Evolutionary conservation across 23 red algal species (phyloP).

Genomic region (Agarophyton chilense): DNA sequence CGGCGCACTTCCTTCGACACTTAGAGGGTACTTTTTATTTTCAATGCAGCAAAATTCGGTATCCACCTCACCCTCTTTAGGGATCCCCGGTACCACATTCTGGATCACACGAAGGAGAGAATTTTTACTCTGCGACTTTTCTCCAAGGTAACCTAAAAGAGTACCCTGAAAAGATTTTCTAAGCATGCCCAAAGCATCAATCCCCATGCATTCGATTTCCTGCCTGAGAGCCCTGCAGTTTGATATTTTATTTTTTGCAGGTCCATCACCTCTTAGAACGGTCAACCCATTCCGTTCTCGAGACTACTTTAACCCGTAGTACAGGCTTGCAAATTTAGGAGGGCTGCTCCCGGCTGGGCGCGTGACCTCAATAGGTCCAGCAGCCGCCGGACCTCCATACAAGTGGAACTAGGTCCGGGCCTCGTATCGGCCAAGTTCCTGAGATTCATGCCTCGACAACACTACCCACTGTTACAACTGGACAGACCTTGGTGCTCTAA

Average conservation of each 20-base stretch:
- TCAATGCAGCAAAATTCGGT: background rate
- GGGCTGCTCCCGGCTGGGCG: too few relatives aligned
- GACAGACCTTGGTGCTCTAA: too few relatives aligned
- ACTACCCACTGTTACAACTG: too few relatives aligned
- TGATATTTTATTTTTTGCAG: background rate
- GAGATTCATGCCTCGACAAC: too few relatives aligned
- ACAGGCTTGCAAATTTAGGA: slow-evolving; percentile 2
- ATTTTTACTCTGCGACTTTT: background rate
- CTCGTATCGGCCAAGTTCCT: background rate
- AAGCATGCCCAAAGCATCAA: background rate
- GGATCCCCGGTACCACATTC: background rate
- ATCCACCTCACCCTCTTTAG: background rate
- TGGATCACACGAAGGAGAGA: background rate
- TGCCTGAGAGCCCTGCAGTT: background rate
- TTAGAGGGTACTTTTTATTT: background rate
- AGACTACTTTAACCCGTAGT: background rate
- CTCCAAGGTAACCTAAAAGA: background rate
- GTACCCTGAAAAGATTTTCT: background rate
- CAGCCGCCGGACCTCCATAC: too few relatives aligned
- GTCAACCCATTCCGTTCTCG: background rate
- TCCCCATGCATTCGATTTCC: background rate
- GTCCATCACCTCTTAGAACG: too few relatives aligned
- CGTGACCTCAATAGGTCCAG: too few relatives aligned
- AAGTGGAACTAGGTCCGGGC: too few relatives aligned
- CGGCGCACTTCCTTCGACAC: too few relatives aligned